Base-by-base conservation (phyloP, 441 rosid genomes). In the Pelargonium myrrhifolium region DNA sequence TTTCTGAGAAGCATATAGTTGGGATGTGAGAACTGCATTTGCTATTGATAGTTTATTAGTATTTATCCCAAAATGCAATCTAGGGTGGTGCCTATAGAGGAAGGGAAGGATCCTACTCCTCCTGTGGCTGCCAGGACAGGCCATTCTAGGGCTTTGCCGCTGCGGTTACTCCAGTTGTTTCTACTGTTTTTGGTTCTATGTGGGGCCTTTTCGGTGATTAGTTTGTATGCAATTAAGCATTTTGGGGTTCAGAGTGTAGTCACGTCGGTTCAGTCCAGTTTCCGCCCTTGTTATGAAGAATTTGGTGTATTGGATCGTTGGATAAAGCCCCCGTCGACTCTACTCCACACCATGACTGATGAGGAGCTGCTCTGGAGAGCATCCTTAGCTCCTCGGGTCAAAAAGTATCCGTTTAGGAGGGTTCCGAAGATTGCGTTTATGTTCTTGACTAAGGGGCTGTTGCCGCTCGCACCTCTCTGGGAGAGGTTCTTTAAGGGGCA, bases 381-480 rank as follows among this genome's bases (percentile, higher is more conserved):
- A 15, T 90, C 96, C 0, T 75, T 92, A 90, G 72, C 82, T 66
- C 99, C 98, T 0, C 75, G 68, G 22, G 85, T 81, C 69, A 76
- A 78, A 0, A 86, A 68, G 49, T 89, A 79, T 77, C 97, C 98
- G 4, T 92, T 77, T 73, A 53, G 71, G 6, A 76, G 96, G 49
- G 82, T 83, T 56, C 93, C 90, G 0, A 90, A 90, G 58, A 79
- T 95, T 63, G 97, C 99, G 1, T 95, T 95, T 73, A 82, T 95
- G 99, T 94, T 94, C 65, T 74, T 91, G 69, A 94, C 92, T 3
- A 81, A 93, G 78, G 96, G 99, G 8, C 93, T 93, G 2, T 76
- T 88, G 77, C 97, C 94, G 3, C 56, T 94, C 82, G 71, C 85
- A 77, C 97, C 96, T 8, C 45, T 95, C n/a, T 95, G 98, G 98